Evolutionary conservation across 805 yeast genomes (phyloP).

Genomic region (Ogataea ramenticola): DNA sequence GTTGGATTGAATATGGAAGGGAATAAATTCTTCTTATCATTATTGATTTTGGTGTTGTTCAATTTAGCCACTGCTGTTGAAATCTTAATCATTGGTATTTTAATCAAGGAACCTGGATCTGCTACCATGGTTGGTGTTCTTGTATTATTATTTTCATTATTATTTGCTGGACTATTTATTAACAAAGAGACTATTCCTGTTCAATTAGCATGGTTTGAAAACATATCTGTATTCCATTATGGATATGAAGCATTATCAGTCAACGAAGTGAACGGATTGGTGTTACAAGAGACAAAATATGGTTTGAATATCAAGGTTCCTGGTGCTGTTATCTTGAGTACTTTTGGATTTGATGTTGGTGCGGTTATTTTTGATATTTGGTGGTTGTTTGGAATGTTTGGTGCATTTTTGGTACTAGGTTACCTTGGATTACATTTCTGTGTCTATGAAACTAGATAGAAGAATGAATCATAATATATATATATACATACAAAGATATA

Average conservation of each 20-base stretch:
- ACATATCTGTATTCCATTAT: conserved; percentile 86
- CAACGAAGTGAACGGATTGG: conserved; percentile 84
- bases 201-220: conserved; percentile 65
- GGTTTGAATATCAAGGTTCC: conserved; percentile 95
- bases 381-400: conserved; percentile 50
- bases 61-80: conserved; percentile 83
- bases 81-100: conserved; percentile 79
- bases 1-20: conserved; percentile 81
- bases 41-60: conserved; percentile 68
- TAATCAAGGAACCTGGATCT: conserved; percentile 83
- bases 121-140: conserved; percentile 86
- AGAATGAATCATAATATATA: too few relatives aligned
- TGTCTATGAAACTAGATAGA: conserved; percentile 67
- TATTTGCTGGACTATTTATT: conserved; percentile 91
- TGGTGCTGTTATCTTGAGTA: conserved; percentile 92
- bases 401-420: conserved; percentile 57
- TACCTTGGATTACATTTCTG: conserved; percentile 65
- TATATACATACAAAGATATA: too few relatives aligned
- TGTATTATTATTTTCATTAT: conserved; percentile 71
- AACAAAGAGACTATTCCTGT: conserved; percentile 56
- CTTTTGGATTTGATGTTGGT: conserved; percentile 87
- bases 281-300: conserved; percentile 79
- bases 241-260: conserved; percentile 91
- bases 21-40: conserved; percentile 63
- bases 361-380: conserved; percentile 64